phyloP scores from a whole-genome alignment of 306 rosid genomes.

The Hippophae gyantsensis region DNA sequence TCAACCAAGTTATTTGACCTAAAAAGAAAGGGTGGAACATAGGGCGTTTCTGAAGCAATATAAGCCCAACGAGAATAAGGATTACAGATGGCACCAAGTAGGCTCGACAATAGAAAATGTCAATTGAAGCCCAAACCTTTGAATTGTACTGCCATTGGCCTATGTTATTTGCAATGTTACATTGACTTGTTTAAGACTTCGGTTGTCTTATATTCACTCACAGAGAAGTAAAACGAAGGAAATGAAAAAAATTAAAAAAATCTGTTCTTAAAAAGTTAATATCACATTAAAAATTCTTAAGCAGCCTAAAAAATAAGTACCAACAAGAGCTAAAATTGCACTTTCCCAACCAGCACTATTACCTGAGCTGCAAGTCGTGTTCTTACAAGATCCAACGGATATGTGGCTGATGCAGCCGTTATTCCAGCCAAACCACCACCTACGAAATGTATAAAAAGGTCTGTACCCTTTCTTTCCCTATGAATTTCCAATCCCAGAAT shows the following conservation, averaged over 20 bases:
- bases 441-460: constrained; percentile 57
- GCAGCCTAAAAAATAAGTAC: background rate
- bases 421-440: constrained; percentile 95
- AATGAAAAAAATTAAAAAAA: too few species aligned
- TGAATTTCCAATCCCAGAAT: constrained; percentile 45
- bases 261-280: background rate
- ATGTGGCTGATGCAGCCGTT: constrained; percentile 83
- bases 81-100: too few species aligned
- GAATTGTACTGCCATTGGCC: too few species aligned
- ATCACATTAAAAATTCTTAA: background rate
- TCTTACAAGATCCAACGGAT: constrained; percentile 96
- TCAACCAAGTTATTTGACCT: too few species aligned
- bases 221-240: too few species aligned
- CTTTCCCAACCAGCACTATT: constrained; percentile 9
- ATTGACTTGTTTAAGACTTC: too few species aligned
- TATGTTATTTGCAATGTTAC: too few species aligned
- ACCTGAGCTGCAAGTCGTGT: constrained; percentile 99
- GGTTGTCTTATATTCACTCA: background rate
- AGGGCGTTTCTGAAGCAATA: too few species aligned
- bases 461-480: constrained; percentile 43
- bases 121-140: too few species aligned
- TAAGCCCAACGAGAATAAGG: too few species aligned
- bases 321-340: background rate
- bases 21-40: too few species aligned
- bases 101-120: too few species aligned